phyloP scores from a whole-genome alignment of 164 flowering plant species.

The Sextonia rubra region DNA sequence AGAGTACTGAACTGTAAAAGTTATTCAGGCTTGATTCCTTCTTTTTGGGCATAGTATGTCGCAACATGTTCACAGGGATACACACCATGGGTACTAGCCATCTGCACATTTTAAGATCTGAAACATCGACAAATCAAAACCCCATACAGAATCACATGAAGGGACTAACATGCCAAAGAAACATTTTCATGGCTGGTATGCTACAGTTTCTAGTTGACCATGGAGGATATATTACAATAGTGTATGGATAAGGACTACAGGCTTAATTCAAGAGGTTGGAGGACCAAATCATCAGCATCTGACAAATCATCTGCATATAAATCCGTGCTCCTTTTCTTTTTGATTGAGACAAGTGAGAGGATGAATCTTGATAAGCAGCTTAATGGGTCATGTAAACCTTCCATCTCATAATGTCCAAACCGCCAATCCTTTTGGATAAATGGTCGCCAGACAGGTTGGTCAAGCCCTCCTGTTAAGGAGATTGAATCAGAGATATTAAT shows the following conservation, averaged over 20 bases:
- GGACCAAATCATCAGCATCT: constrained; percentile 36
- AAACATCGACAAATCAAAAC: background rate
- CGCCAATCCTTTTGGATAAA: constrained; percentile 77
- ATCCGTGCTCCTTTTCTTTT: constrained; percentile 25
- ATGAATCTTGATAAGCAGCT: constrained; percentile 59
- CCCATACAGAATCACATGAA: background rate
- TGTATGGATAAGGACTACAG: constrained; percentile 6
- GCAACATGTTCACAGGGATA: background rate
- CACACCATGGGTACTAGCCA: background rate
- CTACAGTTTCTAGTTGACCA: background rate
- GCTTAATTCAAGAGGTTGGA: constrained; percentile 39
- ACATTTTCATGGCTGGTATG: background rate
- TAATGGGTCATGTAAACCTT: constrained; percentile 84
- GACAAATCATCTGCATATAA: too few relatives aligned
- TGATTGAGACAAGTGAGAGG: constrained; percentile 34
- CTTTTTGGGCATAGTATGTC: background rate
- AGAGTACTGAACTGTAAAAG: background rate
- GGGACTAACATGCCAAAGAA: background rate
- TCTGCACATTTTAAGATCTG: background rate
- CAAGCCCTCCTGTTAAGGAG: constrained; percentile 74
- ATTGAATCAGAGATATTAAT: background rate
- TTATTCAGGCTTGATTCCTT: background rate
- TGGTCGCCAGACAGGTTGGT: constrained; percentile 63
- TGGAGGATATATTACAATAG: background rate
- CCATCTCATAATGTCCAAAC: constrained; percentile 95